Conservation (phyloP, 352 stramenopile genomes). For the Globisporangium megalacanthum region DNA sequence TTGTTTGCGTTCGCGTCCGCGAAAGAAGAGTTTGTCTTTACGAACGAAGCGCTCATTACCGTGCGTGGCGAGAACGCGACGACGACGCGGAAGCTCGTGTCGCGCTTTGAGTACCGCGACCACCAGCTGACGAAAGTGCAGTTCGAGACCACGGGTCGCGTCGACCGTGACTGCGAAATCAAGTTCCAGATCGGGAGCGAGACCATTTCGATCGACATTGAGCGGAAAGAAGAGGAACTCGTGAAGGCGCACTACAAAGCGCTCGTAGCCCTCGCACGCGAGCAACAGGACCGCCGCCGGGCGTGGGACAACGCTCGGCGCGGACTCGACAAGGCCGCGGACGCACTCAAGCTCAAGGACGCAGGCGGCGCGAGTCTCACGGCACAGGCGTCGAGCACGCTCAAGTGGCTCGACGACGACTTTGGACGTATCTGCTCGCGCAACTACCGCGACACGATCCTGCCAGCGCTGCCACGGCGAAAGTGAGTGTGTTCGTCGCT, state of each 20-base stretch:
- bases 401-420: constrained; percentile 27
- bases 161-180: constrained; percentile 63
- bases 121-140: constrained; percentile 22
- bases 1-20: constrained; percentile 43
- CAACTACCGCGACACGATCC: constrained; percentile 28
- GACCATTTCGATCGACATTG: constrained; percentile 46
- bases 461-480: constrained; percentile 1
- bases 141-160: constrained; percentile 49
- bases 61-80: constrained; percentile 30
- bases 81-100: constrained; percentile 45
- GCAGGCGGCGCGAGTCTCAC: constrained; percentile 13
- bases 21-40: constrained; percentile 64
- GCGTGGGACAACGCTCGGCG: constrained; percentile 31
- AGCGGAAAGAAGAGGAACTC: constrained; percentile 34
- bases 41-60: constrained; percentile 50
- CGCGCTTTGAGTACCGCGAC: constrained; percentile 37
- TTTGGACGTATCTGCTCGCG: constrained; percentile 26
- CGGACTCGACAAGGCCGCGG: constrained; percentile 21
- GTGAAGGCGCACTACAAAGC: constrained; percentile 51
- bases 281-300: constrained; percentile 28
- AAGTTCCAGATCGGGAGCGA: constrained; percentile 44
- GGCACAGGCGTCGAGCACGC: constrained; percentile 15
- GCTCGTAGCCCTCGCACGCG: constrained; percentile 31
- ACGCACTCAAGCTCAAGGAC: constrained; percentile 28
- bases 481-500: neutral